Conservation (phyloP, 2,329 filamentous ascomycete species). For the Monascus ruber region DNA sequence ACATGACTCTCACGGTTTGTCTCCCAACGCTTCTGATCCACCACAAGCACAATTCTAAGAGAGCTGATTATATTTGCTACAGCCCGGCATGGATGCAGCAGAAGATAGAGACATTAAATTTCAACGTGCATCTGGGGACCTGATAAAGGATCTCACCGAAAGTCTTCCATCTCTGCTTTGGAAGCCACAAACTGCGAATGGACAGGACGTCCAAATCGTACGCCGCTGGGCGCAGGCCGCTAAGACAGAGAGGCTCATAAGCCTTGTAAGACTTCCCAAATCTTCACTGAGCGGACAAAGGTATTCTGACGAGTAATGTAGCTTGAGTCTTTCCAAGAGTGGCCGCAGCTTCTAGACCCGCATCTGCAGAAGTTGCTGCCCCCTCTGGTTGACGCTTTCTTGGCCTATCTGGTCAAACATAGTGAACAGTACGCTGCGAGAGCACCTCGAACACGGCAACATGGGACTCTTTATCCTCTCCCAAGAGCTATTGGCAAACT, state of each 20-base stretch:
- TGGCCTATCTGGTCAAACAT: slow-evolving; percentile 48
- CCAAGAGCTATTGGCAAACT: slow-evolving; percentile 64
- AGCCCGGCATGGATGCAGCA: slow-evolving; percentile 30
- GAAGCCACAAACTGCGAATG: slow-evolving; percentile 17
- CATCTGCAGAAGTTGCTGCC: slow-evolving; percentile 67
- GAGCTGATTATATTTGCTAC: neutral
- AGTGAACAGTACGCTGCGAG: slow-evolving; percentile 28
- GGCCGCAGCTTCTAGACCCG: slow-evolving; percentile 83
- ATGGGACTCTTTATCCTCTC: slow-evolving; percentile 37
- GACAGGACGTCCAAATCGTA: slow-evolving; percentile 15
- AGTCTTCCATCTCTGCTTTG: slow-evolving; percentile 34
- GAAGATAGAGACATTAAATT: slow-evolving; percentile 36
- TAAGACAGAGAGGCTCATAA: slow-evolving; percentile 28
- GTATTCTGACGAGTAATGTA: slow-evolving; percentile 12
- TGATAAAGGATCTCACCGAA: slow-evolving; percentile 30
- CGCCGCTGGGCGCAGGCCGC: slow-evolving; percentile 27
- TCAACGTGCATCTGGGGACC: slow-evolving; percentile 34
- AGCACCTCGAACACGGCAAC: slow-evolving; percentile 21
- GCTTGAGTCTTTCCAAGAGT: slow-evolving; percentile 88
- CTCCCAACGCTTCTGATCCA: too few species aligned
- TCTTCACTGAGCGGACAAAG: slow-evolving; percentile 6
- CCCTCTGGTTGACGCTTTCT: slow-evolving; percentile 61
- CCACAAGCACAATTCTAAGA: too few species aligned
- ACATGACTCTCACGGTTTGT: too few species aligned
- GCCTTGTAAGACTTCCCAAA: slow-evolving; percentile 21